A percentile compares a stretch with the other conserved stretches of the same genome.
phyloP scores from a whole-genome alignment of 2,329 filamentous ascomycete species.

The Verticillium tricorpus region DNA sequence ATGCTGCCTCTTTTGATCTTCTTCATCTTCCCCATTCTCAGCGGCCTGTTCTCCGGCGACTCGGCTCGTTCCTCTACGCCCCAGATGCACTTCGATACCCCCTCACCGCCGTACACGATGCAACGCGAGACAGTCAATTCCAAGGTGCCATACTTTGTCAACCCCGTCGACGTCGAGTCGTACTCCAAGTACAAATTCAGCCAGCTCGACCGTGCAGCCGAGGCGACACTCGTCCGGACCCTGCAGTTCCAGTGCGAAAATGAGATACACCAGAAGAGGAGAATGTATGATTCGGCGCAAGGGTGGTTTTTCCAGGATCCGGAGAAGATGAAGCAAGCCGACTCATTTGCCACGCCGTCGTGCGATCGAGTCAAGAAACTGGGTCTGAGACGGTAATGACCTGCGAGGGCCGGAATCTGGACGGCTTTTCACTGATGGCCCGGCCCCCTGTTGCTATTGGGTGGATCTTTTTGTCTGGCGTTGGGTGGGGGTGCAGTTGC shows the following conservation, averaged over 20 bases:
- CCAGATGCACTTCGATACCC: constrained; percentile 68
- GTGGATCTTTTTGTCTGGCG: background rate
- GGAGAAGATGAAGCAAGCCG: constrained; percentile 71
- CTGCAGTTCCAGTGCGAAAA: constrained; percentile 69
- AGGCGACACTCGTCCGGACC: constrained; percentile 64
- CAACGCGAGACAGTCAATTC: constrained; percentile 67
- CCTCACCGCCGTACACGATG: constrained; percentile 67
- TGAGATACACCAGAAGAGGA: constrained; percentile 62
- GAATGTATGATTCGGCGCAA: constrained; percentile 70
- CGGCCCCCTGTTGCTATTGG: background rate
- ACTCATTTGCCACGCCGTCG: constrained; percentile 44
- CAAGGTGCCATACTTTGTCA: constrained; percentile 78
- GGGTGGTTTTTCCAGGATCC: constrained; percentile 85
- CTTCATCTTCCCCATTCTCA: constrained; percentile 79
- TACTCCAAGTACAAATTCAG: constrained; percentile 66
- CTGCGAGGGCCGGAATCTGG: background rate
- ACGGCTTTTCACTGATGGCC: background rate
- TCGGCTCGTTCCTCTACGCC: constrained; percentile 55
- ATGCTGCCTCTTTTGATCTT: constrained; percentile 85
- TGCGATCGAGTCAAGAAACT: constrained; percentile 26
- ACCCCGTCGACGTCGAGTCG: constrained; percentile 70
- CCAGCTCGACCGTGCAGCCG: constrained; percentile 73
- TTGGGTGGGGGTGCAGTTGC: background rate
- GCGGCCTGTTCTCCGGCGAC: constrained; percentile 66
- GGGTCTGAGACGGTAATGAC: background rate